Percentiles rank a stretch among this genome's conserved stretches.
phyloP scores from a whole-genome alignment of 768 basidiomycete genomes.

The Xerocomus spinulosus region DNA sequence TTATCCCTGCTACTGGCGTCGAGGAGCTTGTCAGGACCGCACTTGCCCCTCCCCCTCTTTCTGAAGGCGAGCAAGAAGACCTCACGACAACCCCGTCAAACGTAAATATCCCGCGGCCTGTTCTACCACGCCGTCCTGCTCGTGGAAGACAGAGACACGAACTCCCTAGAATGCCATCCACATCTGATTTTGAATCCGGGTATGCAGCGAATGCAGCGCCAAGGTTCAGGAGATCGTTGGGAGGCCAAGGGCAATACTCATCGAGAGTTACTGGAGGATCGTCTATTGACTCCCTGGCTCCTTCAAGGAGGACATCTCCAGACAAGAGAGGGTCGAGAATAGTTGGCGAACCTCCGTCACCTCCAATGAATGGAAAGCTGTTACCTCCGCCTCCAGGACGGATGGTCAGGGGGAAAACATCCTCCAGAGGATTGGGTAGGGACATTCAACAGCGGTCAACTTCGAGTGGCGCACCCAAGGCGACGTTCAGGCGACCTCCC shows the following conservation, averaged over 20 bases:
- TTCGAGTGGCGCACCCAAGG: conserved; percentile 37
- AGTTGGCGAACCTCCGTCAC: conserved; percentile 34
- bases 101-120: conserved; percentile 18
- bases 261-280: conserved; percentile 46
- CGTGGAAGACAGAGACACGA: conserved; percentile 48
- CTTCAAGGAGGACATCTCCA: conserved; percentile 67
- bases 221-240: conserved; percentile 52
- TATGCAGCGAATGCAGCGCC: conserved; percentile 93
- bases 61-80: conserved; percentile 81
- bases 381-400: conserved; percentile 30
- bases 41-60: conserved; percentile 54
- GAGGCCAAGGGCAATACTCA: conserved; percentile 37
- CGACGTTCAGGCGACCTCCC: conserved; percentile 51
- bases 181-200: conserved; percentile 86
- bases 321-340: conserved; percentile 53
- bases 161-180: conserved; percentile 50
- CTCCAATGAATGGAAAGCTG: conserved; percentile 20
- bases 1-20: conserved; percentile 65
- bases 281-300: conserved; percentile 49
- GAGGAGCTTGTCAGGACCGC: conserved; percentile 71
- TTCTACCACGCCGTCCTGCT: conserved; percentile 33
- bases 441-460: conserved; percentile 44
- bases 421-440: conserved; percentile 31
- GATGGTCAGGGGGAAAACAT: conserved; percentile 35
- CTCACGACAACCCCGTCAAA: conserved; percentile 23